phyloP scores from a whole-genome alignment of 371 early-diverging fungal genomes.

The Gilbertella persicaria region DNA sequence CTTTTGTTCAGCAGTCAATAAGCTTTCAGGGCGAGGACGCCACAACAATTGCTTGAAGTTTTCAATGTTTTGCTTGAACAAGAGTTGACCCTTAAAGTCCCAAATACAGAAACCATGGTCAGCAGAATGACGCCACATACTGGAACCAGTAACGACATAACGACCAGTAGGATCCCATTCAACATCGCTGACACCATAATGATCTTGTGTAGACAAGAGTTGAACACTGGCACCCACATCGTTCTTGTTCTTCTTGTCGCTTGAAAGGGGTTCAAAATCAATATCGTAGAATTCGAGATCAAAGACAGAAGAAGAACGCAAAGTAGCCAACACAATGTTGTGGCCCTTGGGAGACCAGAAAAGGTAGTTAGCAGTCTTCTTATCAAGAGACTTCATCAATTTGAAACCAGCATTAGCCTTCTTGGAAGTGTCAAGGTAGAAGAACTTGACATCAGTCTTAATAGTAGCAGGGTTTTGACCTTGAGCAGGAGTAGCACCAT shows the following conservation, averaged over 20 bases:
- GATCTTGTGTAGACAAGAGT: slow-evolving; percentile 77
- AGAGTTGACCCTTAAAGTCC: slow-evolving; percentile 87
- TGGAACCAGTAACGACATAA: slow-evolving; percentile 85
- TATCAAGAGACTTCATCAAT: slow-evolving; percentile 66
- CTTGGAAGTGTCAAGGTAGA: slow-evolving; percentile 65
- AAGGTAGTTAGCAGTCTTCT: slow-evolving; percentile 81
- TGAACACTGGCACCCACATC: slow-evolving; percentile 58
- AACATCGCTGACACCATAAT: slow-evolving; percentile 92
- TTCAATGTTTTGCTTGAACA: slow-evolving; percentile 76
- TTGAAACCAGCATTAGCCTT: slow-evolving; percentile 66
- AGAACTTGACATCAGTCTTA: slow-evolving; percentile 83
- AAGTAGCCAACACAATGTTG: slow-evolving; percentile 86
- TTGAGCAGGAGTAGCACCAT: slow-evolving; percentile 44
- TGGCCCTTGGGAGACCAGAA: slow-evolving; percentile 98
- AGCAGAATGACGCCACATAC: slow-evolving; percentile 77
- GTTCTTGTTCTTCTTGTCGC: slow-evolving; percentile 52
- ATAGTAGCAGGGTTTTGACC: slow-evolving; percentile 56
- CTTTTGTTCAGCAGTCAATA: slow-evolving; percentile 82
- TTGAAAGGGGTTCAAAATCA: slow-evolving; percentile 71
- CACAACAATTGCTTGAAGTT: slow-evolving; percentile 92
- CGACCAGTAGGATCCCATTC: slow-evolving; percentile 99
- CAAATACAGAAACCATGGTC: slow-evolving; percentile 94
- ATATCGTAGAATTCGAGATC: slow-evolving; percentile 94
- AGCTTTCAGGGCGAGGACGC: slow-evolving; percentile 92
- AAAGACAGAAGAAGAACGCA: slow-evolving; percentile 77